Conservation (phyloP, 495 filamentous ascomycete species). For the Aspergillus wentii region DNA sequence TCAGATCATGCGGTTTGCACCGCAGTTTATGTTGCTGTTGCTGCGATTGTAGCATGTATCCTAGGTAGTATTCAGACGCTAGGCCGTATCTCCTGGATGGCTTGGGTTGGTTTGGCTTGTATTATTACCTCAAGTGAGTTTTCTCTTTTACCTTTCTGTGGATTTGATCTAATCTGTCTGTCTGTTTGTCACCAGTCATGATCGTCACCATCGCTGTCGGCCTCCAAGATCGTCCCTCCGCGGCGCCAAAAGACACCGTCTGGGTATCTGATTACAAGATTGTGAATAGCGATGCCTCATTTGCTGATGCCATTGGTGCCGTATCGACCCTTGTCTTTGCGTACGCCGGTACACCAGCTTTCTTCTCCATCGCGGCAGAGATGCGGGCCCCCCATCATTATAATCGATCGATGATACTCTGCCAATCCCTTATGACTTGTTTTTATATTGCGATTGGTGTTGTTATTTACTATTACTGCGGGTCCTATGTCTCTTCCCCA, state of each 20-base stretch:
- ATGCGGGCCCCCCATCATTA: slow-evolving; percentile 64
- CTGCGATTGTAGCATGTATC: slow-evolving; percentile 25
- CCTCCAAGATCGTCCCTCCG: slow-evolving; percentile 39
- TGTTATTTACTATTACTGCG: slow-evolving; percentile 67
- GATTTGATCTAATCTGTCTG: too few relatives aligned
- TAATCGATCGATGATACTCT: slow-evolving; percentile 48
- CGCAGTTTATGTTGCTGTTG: slow-evolving; percentile 34
- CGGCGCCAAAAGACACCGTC: slow-evolving; percentile 22
- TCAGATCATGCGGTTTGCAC: slow-evolving; percentile 62
- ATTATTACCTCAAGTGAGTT: slow-evolving; percentile 32
- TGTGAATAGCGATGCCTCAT: slow-evolving; percentile 18
- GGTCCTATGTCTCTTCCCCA: slow-evolving; percentile 59
- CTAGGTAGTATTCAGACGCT: slow-evolving; percentile 35
- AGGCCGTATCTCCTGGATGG: slow-evolving; percentile 30
- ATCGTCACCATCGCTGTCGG: slow-evolving; percentile 67
- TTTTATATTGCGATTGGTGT: slow-evolving; percentile 63
- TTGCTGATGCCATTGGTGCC: slow-evolving; percentile 46
- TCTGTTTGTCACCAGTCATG: slow-evolving; percentile 47
- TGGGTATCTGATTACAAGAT: slow-evolving; percentile 31
- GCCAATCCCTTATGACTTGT: slow-evolving; percentile 42
- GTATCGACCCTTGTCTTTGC: slow-evolving; percentile 70
- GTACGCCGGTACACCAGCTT: slow-evolving; percentile 55
- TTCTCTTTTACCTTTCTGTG: slow-evolving; percentile 40
- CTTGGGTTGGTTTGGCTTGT: slow-evolving; percentile 31
- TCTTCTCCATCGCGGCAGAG: slow-evolving; percentile 69